A percentile compares a stretch with the other conserved stretches of the same genome.
Evolutionary conservation across 2,329 filamentous ascomycete genomes (phyloP).

Genomic region (Thelonectria rubi): DNA sequence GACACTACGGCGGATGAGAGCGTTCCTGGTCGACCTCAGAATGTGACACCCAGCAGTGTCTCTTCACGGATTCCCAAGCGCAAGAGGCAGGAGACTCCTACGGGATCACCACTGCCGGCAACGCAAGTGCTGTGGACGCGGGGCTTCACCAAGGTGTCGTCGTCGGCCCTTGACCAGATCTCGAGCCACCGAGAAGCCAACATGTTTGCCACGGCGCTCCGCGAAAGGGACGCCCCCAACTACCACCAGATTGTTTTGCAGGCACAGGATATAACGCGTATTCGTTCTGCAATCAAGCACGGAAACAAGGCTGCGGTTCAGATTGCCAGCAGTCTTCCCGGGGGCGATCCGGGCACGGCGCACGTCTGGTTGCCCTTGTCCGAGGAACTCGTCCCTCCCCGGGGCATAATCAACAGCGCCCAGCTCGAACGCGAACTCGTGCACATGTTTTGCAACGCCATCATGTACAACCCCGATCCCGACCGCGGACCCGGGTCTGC

Average conservation of each 20-base stretch:
- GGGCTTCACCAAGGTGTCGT: slow-evolving; percentile 77
- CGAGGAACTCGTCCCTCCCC: slow-evolving; percentile 83
- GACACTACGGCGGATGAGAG: slow-evolving; percentile 67
- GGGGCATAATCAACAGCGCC: slow-evolving; percentile 89
- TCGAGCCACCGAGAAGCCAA: slow-evolving; percentile 80
- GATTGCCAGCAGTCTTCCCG: slow-evolving; percentile 68
- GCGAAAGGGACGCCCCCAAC: slow-evolving; percentile 78
- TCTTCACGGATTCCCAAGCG: slow-evolving; percentile 59
- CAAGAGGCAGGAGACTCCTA: slow-evolving; percentile 64
- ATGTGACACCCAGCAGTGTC: slow-evolving; percentile 50
- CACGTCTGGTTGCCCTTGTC: slow-evolving; percentile 73
- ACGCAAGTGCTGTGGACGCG: slow-evolving; percentile 79
- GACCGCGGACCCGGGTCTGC: slow-evolving; percentile 73
- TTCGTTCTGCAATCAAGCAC: slow-evolving; percentile 78
- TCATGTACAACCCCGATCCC: slow-evolving; percentile 96
- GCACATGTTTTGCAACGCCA: slow-evolving; percentile 96
- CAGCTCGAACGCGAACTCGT: slow-evolving; percentile 94
- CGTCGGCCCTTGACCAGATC: slow-evolving; percentile 78
- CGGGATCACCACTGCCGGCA: slow-evolving; percentile 62
- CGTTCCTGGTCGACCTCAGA: slow-evolving; percentile 50
- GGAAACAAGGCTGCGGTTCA: slow-evolving; percentile 72
- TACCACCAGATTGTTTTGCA: slow-evolving; percentile 78
- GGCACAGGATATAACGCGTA: slow-evolving; percentile 80
- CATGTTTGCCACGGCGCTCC: slow-evolving; percentile 79
- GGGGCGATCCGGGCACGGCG: slow-evolving; percentile 64